Conservation (phyloP, 441 rosid species). For the Viola pubescens region DNA sequence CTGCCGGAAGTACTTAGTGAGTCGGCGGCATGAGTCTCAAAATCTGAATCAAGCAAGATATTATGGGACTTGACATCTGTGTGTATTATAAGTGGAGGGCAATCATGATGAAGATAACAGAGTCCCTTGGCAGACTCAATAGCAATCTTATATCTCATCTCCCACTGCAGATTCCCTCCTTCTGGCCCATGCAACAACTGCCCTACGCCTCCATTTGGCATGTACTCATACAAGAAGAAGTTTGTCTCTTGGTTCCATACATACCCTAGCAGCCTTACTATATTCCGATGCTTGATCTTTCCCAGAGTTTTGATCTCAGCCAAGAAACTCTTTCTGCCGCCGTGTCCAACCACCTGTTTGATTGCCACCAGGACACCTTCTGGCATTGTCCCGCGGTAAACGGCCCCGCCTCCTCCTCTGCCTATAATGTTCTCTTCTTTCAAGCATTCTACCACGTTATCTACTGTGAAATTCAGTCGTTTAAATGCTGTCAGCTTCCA, state of each 20-base stretch:
- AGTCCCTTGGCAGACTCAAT: slow-evolving; percentile 40
- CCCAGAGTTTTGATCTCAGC: too few relatives aligned
- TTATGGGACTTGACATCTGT: slow-evolving; percentile 87
- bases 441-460: slow-evolving; percentile 68
- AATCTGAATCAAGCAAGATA: slow-evolving; percentile 66
- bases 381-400: slow-evolving; percentile 48
- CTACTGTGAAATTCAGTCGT: slow-evolving; percentile 60
- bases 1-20: slow-evolving; percentile 18
- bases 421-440: slow-evolving; percentile 47
- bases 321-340: too few relatives aligned
- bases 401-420: slow-evolving; percentile 9
- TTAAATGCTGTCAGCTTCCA: slow-evolving; percentile 90
- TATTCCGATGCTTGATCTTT: too few relatives aligned
- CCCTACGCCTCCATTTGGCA: too few relatives aligned
- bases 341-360: too few relatives aligned
- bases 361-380: too few relatives aligned
- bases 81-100: slow-evolving; percentile 79
- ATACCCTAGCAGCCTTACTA: slow-evolving; percentile 7
- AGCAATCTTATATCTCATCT: too few relatives aligned
- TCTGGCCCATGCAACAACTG: slow-evolving; percentile 4
- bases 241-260: too few relatives aligned
- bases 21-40: slow-evolving; percentile 83
- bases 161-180: slow-evolving; percentile 12
- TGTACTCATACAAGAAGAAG: too few relatives aligned
- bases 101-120: slow-evolving; percentile 88